Base-by-base conservation (phyloP, 202 grass and related monocot genomes). In the Brachypodium distachyon region DNA sequence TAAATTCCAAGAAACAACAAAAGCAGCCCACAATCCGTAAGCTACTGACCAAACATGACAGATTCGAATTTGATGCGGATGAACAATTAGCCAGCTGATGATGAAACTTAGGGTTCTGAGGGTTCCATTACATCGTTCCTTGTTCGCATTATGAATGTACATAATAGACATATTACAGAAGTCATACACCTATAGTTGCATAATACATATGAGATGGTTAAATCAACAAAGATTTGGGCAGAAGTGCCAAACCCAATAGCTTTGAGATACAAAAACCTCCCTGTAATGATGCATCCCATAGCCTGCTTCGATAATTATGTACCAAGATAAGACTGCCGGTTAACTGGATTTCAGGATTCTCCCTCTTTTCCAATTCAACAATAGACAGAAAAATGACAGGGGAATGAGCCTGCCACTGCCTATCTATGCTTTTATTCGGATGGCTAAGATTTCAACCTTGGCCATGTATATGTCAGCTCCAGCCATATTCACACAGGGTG, bases 401-500 rank as follows among this genome's bases (percentile, higher is more conserved):
- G 47, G 82, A 57, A 73, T 38, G 48, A 82, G 43, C 78, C 74
- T 82, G 67, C 87, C 74, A 85, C 64, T 77, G 51, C 72, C 66
- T 71, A 81, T 89, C 71, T 81, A 81, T 81, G 67, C 34, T 68
- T 72, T 84, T 87, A 87, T 90, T 87, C 53, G 69, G 73, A 50
- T 54, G 54, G 68, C 53, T 68, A 79, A 17, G 53, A 25, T 34
- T 49, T 74, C 55, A 26, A 54, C 74, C 79, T 63, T 79, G 52
- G 51, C 74, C 34, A 78, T 83, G 74, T 77, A 77, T 87, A 84
- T 62, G 71, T 87, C 59, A 87, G 80, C 67, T 84, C 72, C 77
- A 84, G 76, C 84, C 80, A 83, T 86, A 86, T 86, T 86, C 69
- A 84, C 80, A 81, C 47, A 72, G 57, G 77, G 42, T 84, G 75